Conservation (phyloP, 148 eudicot genomes). For the Tetragonia tetragonoides region DNA sequence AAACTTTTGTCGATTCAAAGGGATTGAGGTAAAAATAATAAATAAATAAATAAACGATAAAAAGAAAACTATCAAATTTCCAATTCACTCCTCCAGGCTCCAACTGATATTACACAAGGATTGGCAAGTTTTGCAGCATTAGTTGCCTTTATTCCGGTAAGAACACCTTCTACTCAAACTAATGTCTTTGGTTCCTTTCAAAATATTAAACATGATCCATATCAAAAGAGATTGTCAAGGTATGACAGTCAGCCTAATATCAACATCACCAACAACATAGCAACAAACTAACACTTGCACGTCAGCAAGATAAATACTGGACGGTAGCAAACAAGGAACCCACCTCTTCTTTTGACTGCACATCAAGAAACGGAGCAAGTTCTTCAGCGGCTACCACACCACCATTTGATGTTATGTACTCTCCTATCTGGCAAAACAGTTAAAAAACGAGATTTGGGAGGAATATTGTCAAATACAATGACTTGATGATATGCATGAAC, state of each 20-base stretch:
- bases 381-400: constrained; percentile 97
- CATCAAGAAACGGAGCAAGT: constrained; percentile 94
- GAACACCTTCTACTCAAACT: not conserved
- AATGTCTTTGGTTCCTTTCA: not conserved
- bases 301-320: not conserved
- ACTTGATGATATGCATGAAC: not conserved
- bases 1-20: too few species aligned
- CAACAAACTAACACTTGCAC: not conserved
- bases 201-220: not conserved
- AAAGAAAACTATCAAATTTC: not conserved
- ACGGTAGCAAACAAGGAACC: constrained; percentile 8
- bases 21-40: too few species aligned
- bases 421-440: constrained; percentile 64
- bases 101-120: not conserved
- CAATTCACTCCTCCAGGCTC: not conserved
- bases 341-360: constrained; percentile 48
- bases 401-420: constrained; percentile 75
- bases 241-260: not conserved
- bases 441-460: not conserved
- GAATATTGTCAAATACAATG: not conserved
- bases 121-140: not conserved
- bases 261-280: not conserved
- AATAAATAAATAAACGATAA: too few species aligned
- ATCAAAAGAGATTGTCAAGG: not conserved
- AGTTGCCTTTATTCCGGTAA: not conserved